phyloP scores from a whole-genome alignment of 768 basidiomycete species.

The Leucocoprinus sp. region DNA sequence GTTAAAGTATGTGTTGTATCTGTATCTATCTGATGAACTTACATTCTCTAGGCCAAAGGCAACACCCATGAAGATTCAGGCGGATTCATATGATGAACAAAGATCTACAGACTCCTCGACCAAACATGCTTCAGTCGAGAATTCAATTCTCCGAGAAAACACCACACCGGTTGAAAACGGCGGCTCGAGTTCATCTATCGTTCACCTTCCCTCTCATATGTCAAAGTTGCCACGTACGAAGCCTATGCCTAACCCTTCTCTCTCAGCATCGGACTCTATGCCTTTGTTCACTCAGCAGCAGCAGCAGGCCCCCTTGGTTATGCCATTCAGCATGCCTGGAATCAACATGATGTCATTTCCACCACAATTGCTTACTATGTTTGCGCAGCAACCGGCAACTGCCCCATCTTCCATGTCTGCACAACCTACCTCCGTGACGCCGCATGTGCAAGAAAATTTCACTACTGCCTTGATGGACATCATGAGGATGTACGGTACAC shows the following conservation, averaged over 20 bases:
- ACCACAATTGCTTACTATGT: slow-evolving; percentile 5
- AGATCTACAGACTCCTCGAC: not conserved
- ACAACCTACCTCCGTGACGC: slow-evolving; percentile 4
- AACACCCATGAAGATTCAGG: slow-evolving; percentile 34
- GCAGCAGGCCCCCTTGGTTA: not conserved
- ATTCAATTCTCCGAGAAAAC: not conserved
- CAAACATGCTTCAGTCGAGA: not conserved
- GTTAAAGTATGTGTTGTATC: slow-evolving; percentile 38
- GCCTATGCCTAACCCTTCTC: not conserved
- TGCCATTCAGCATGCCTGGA: slow-evolving; percentile 3
- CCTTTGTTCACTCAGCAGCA: slow-evolving; percentile 9
- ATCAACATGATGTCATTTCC: slow-evolving; percentile 11
- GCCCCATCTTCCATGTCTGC: not conserved
- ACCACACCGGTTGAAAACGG: not conserved
- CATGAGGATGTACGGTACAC: slow-evolving; percentile 11
- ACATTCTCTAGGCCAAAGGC: slow-evolving; percentile 29
- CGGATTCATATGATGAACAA: not conserved
- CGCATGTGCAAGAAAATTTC: slow-evolving; percentile 9
- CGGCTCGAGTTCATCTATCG: not conserved
- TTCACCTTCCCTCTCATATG: not conserved
- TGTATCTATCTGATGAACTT: slow-evolving; percentile 10
- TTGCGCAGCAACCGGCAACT: slow-evolving; percentile 9
- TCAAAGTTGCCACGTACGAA: not conserved
- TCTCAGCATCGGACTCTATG: not conserved
- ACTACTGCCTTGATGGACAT: slow-evolving; percentile 7